Evolutionary conservation across 2,329 filamentous ascomycete genomes (phyloP).

Genomic region (Fonsecaea pugnacius): DNA sequence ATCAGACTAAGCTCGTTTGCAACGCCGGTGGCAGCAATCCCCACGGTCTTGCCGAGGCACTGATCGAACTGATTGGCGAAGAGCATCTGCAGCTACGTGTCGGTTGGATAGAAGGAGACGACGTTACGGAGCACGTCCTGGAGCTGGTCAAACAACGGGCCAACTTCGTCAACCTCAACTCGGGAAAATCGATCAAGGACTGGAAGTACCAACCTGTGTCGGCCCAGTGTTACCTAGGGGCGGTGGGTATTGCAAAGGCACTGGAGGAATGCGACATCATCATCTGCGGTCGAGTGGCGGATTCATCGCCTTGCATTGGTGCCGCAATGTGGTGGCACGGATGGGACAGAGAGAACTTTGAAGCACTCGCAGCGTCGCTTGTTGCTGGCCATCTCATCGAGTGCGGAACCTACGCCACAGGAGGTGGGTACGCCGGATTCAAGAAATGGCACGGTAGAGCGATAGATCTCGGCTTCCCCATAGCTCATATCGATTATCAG

Average conservation of each 20-base stretch:
- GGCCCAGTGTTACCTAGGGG: constrained; percentile 41
- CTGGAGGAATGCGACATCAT: constrained; percentile 47
- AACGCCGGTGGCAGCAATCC: too few species aligned
- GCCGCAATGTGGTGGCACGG: constrained; percentile 58
- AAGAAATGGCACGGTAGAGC: too few species aligned
- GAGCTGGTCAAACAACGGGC: too few species aligned
- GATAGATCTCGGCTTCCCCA: constrained; percentile 37
- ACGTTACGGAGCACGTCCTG: too few species aligned
- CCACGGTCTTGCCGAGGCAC: too few species aligned
- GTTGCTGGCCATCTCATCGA: constrained; percentile 42
- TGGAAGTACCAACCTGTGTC: constrained; percentile 35
- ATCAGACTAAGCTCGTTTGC: too few species aligned
- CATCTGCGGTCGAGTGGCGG: constrained; percentile 47
- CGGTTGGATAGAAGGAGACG: too few species aligned
- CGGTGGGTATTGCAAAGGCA: constrained; percentile 42
- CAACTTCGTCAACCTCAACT: too few species aligned
- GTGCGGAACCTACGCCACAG: constrained; percentile 54
- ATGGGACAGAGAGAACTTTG: constrained; percentile 54
- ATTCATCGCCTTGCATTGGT: constrained; percentile 46
- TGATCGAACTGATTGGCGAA: too few species aligned
- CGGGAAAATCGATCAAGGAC: constrained; percentile 23
- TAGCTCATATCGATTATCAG: constrained; percentile 33
- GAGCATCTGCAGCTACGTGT: too few species aligned
- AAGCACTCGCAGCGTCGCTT: constrained; percentile 29
- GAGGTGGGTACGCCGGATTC: constrained; percentile 59